Percentiles rank a stretch among this genome's conserved stretches.
Evolutionary conservation across 1,284 basidiomycete genomes (phyloP).

Genomic region (Fomes fomentarius): DNA sequence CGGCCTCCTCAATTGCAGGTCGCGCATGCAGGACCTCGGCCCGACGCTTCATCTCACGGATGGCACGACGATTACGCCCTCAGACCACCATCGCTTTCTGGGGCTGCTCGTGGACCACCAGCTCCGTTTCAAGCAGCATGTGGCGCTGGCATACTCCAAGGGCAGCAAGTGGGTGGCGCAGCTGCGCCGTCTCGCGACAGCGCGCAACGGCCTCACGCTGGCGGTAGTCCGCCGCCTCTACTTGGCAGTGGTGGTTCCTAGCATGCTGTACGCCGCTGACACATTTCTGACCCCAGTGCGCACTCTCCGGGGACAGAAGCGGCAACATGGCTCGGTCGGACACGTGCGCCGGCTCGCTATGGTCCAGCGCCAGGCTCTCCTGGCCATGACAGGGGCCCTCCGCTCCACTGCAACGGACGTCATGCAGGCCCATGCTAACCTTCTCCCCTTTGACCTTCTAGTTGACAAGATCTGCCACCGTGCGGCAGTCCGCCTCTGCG

Average conservation of each 20-base stretch:
- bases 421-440: constrained; percentile 35
- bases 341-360: constrained; percentile 17
- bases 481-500: constrained; percentile 33
- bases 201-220: too few relatives aligned
- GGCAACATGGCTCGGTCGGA: too few relatives aligned
- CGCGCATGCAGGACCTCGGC: constrained; percentile 7
- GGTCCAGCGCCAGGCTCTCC: constrained; percentile 38
- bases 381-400: constrained; percentile 43
- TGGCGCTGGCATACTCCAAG: too few relatives aligned
- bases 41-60: constrained; percentile 6
- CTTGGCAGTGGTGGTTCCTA: too few relatives aligned
- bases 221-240: too few relatives aligned
- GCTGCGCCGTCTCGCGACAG: too few relatives aligned
- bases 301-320: constrained; percentile 5
- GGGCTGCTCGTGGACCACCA: too few relatives aligned
- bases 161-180: too few relatives aligned
- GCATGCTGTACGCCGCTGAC: constrained; percentile 40
- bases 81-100: constrained; percentile 31
- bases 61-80: constrained; percentile 9
- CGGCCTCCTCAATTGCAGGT: constrained; percentile 17
- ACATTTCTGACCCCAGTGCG: constrained; percentile 35
- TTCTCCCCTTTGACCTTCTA: constrained; percentile 34
- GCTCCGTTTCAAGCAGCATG: too few relatives aligned
- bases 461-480: constrained; percentile 31
- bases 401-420: constrained; percentile 35